Evolutionary conservation across 768 basidiomycete species (phyloP).

Genomic region (Cyclocybe aegerita): DNA sequence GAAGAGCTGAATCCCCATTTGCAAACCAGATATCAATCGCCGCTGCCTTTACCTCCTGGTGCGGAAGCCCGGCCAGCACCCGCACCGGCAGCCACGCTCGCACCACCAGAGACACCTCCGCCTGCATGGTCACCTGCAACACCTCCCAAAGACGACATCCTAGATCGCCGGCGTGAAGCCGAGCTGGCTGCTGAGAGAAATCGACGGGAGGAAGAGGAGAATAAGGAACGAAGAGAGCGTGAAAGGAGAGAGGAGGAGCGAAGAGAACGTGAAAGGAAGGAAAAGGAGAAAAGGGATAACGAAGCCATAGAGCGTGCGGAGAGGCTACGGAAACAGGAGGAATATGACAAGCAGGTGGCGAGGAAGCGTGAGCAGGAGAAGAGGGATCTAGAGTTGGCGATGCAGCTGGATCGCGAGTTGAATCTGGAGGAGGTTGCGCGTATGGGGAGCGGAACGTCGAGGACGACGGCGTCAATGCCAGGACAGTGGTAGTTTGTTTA

Average conservation of each 20-base stretch:
- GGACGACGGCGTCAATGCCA: conserved; percentile 13
- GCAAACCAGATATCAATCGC: conserved; percentile 47
- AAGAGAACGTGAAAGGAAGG: too few species aligned
- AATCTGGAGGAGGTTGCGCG: conserved; percentile 29
- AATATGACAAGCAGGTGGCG: conserved; percentile 14
- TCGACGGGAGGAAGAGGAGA: too few species aligned
- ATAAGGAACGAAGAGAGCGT: too few species aligned
- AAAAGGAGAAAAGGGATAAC: too few species aligned
- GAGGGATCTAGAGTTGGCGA: conserved; percentile 48
- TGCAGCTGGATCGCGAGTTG: conserved; percentile 54
- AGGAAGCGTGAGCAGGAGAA: conserved; percentile 38
- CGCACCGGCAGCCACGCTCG: too few species aligned
- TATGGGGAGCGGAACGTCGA: neutral
- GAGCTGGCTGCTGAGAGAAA: too few species aligned
- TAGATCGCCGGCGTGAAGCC: too few species aligned
- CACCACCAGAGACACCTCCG: conserved; percentile 4
- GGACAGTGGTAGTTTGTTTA: conserved; percentile 8
- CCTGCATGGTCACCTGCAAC: conserved; percentile 11
- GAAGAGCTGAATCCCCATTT: conserved; percentile 22
- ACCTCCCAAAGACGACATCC: neutral
- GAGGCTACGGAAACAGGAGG: conserved; percentile 22
- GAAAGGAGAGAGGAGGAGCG: too few species aligned
- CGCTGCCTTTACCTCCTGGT: conserved; percentile 52
- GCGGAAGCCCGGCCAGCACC: conserved; percentile 1
- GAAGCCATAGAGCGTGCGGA: conserved; percentile 19